Base-by-base conservation (phyloP, 2,329 filamentous ascomycete genomes). In the Rugonectria rugulosa region DNA sequence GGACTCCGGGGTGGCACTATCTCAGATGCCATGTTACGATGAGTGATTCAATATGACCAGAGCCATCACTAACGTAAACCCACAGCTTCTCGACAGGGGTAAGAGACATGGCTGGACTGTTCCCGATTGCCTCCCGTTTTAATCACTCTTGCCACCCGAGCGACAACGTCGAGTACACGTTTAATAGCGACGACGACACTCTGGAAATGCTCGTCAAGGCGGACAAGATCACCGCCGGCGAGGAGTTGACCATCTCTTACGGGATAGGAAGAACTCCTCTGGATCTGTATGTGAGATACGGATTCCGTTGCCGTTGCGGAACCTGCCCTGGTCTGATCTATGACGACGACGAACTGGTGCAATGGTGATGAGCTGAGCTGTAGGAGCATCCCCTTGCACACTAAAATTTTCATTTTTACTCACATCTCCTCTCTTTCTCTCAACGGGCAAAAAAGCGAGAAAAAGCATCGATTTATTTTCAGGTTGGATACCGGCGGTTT, bases 181-280 rank as follows among this genome's bases (percentile, higher is more conserved):
- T 77, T 60, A 73, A 81, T 45, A 6, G 44, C 0, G 34, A 51
- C 0, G 53, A 60, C 1, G 59, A 70, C 6, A 66, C 71, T 3
- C 75, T 87, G 27, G 67, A 73, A 1, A 72, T 86, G 56, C 70
- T 68, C 2, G 72, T 79, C 2, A 65, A 64, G 8, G 67, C 62
- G 3, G 66, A 74, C 2, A 46, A 45, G 1, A 70, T 84, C 8
- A 44, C 60, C 0, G 69, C 72, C 0, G 82, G 81, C 0, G 66
- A 77, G 7, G 83, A 86, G 67, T 66, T 86, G 3, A 80, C 77
- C 0, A 81, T 86, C 20, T 76, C 72, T 2, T 86, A 86, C 50
- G 77, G 77, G 1, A 62, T 58, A 6, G 56, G 64, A 5, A 64
- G 66, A 1, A 68, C 68, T 2, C 76, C 79, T 0, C 43, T 56